These are phyloP conservation scores for Lactarius sp. DNA, from an alignment of 768 basidiomycete species.

Conservation along the genomic window DNA sequence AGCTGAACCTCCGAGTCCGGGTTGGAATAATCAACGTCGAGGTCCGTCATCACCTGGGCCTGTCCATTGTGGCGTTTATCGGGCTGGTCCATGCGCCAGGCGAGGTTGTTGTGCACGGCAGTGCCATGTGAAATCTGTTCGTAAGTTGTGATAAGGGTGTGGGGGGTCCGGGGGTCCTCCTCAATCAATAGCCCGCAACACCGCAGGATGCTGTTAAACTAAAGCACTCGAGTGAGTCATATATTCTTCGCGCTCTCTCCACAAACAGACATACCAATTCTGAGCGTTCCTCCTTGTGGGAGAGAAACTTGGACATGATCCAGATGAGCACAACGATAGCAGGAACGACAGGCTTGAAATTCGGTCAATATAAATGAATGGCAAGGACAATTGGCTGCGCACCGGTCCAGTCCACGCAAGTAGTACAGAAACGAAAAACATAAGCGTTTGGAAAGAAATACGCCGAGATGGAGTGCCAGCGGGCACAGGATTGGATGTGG, in stretches of 20 bases:
- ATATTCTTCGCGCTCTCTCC: neutral
- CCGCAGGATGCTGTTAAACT: slow-evolving; percentile 5
- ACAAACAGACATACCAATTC: neutral
- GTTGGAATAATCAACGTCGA: neutral
- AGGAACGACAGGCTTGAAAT: neutral
- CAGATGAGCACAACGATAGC: neutral
- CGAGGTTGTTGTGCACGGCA: neutral
- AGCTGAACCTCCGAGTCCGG: neutral
- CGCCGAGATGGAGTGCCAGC: neutral
- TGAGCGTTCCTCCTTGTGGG: neutral
- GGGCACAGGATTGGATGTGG: neutral
- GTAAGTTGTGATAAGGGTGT: neutral
- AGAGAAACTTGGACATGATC: neutral
- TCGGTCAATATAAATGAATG: neutral
- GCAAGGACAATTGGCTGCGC: neutral
- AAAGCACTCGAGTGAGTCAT: neutral
- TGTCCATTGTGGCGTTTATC: neutral
- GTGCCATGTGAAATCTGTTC: slow-evolving; percentile 7
- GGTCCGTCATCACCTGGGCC: neutral
- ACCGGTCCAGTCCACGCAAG: slow-evolving; percentile 12
- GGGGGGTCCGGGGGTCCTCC: slow-evolving; percentile 4
- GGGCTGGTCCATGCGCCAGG: neutral
- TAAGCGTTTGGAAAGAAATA: neutral
- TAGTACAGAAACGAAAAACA: neutral
- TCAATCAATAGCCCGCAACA: neutral